Evolutionary conservation across 768 basidiomycete genomes (phyloP), one percentile per base, ranked within the genome.

Genomic region (Lactarius pseudohatsudake): DNA sequence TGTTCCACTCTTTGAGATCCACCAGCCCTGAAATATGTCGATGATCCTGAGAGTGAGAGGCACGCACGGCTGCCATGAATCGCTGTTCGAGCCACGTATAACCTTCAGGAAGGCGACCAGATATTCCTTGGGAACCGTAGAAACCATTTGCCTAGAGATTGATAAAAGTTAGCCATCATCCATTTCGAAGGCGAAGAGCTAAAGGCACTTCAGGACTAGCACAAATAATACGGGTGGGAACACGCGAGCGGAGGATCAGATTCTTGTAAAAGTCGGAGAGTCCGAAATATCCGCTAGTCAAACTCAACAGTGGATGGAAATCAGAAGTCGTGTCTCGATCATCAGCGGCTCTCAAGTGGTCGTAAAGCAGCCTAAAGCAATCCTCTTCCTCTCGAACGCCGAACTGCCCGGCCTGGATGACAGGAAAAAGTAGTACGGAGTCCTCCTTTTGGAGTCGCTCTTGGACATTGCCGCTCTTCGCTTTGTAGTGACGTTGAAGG

Each of bases 271-370:
- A 84, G 65, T 82, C 79, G 73, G 91, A 91, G 38, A 98, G 79
- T 8, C 91, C 91, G 74, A 99, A 98, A 77, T 99, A 99, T 13
- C 97, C 97, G 72, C 90, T 95, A 8, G 97, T 99, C 73, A 98
- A 79, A 74, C 97, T 92, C 34, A 89, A 76, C 20, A 84, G 72
- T n/a, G 85, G 85, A 20, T 70, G 64, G 55, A 73, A 72, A 4
- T 45, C 28, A 18, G 22, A 10, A 10, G 61, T 22, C 38, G 16
- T n/a, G 57, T 57, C 18, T n/a, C 22, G 53, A 57, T 54, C 40
- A 53, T 57, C 36, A 53, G 34, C 34, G 47, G 38, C 18, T 61
- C 61, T 28, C 62, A 72, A 38, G 22, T 69, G 59, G n/a, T 82
- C 73, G 70, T 93, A 91, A 28, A 94, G 81, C 38, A 79, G 74